Conservation (phyloP, 768 basidiomycete species). For the Neoboletus magnificus region DNA sequence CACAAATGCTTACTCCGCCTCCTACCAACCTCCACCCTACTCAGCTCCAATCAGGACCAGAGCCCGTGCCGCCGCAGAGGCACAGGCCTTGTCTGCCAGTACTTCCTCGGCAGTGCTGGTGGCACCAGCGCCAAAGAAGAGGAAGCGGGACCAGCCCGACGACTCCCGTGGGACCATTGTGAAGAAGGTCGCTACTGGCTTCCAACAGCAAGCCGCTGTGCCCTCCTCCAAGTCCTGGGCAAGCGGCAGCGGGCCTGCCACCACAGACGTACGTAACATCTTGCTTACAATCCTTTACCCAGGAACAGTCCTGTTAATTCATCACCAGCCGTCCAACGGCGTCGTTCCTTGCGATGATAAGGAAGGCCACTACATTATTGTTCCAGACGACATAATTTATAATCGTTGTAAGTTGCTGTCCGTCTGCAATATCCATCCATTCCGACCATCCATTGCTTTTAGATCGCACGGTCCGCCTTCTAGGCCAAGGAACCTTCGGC, state of each 20-base stretch:
- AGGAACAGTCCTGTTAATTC: conserved; percentile 29
- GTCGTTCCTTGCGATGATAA: conserved; percentile 88
- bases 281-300: conserved; percentile 12
- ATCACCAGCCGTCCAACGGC: conserved; percentile 57
- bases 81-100: conserved; percentile 67
- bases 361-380: conserved; percentile 98
- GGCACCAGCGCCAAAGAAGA: conserved; percentile 76
- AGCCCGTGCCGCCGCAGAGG: conserved; percentile 83
- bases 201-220: conserved; percentile 49
- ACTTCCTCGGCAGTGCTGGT: conserved; percentile 61
- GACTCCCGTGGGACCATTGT: conserved; percentile 64
- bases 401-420: conserved; percentile 63
- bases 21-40: conserved; percentile 75
- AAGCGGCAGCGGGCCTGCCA: conserved; percentile 58
- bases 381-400: conserved; percentile 84
- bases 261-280: conserved; percentile 59
- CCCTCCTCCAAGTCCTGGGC: conserved; percentile 63
- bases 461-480: conserved; percentile 89
- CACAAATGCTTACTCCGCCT: conserved; percentile 68
- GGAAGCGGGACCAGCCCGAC: conserved; percentile 74
- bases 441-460: conserved; percentile 17
- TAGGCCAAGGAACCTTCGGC: conserved; percentile 98
- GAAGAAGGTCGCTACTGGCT: conserved; percentile 57
- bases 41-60: conserved; percentile 79
- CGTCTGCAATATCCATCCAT: background rate